These are phyloP conservation scores for Podaxis mareebaensis DNA, from an alignment of 768 basidiomycete species.

Conservation along the genomic window DNA sequence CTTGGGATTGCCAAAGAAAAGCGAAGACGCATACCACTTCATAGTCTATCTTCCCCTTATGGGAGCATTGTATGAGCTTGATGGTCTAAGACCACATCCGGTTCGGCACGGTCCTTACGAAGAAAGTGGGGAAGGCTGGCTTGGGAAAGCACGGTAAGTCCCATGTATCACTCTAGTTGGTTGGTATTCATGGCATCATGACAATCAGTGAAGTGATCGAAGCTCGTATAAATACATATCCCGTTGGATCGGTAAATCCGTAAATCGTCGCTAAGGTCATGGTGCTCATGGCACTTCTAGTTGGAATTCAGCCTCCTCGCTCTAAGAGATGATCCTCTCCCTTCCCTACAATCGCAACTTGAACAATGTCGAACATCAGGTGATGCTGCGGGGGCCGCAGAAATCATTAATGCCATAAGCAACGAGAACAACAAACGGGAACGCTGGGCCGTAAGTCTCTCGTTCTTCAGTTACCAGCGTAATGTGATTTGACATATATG, in stretches of 20 bases:
- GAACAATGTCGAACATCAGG: constrained; percentile 44
- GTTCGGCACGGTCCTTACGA: constrained; percentile 78
- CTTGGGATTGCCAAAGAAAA: constrained; percentile 63
- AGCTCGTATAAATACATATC: constrained; percentile 87
- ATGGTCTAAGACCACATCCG: constrained; percentile 81
- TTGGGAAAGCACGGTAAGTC: constrained; percentile 72
- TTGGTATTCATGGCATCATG: constrained; percentile 22
- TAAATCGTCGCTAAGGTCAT: constrained; percentile 7
- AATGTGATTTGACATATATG: constrained; percentile 17
- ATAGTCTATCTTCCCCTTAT: constrained; percentile 87
- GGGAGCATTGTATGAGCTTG: constrained; percentile 89
- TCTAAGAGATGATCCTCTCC: constrained; percentile 80
- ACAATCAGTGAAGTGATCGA: constrained; percentile 75
- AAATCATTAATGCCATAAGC: constrained; percentile 55
- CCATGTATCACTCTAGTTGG: constrained; percentile 14
- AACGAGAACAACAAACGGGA: constrained; percentile 76
- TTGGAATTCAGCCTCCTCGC: constrained; percentile 93
- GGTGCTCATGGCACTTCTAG: constrained; percentile 36
- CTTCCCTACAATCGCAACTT: constrained; percentile 61
- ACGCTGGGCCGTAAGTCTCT: constrained; percentile 73
- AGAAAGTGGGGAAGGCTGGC: constrained; percentile 78
- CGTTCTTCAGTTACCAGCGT: constrained; percentile 12
- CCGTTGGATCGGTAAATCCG: constrained; percentile 75
- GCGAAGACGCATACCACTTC: constrained; percentile 93
- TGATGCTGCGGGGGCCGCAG: constrained; percentile 45